Conservation (phyloP, 1,139 yeast species). For the Wickerhamomyces sp. region DNA sequence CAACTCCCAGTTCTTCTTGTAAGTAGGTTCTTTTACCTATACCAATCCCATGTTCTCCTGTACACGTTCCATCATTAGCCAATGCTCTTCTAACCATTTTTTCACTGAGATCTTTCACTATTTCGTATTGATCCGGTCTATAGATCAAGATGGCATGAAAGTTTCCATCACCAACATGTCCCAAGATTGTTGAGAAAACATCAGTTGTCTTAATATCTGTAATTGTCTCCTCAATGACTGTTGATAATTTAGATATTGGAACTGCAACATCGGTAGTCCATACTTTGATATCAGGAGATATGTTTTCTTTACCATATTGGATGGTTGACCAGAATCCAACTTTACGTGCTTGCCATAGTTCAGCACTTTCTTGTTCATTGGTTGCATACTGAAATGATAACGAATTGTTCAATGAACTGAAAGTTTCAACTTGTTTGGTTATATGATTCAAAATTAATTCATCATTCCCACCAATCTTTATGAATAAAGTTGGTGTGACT, state of each 20-base stretch:
- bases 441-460: slow-evolving; percentile 36
- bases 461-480: slow-evolving; percentile 58
- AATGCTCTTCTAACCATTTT: slow-evolving; percentile 31
- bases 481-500: slow-evolving; percentile 54
- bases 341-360: slow-evolving; percentile 84
- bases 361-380: slow-evolving; percentile 50
- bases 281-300: slow-evolving; percentile 56
- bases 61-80: slow-evolving; percentile 52
- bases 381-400: slow-evolving; percentile 20
- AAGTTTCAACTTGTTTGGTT: slow-evolving; percentile 7
- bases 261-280: slow-evolving; percentile 92
- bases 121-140: slow-evolving; percentile 29
- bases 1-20: slow-evolving; percentile 45
- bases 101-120: slow-evolving; percentile 24
- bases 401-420: slow-evolving; percentile 9
- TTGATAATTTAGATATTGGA: slow-evolving; percentile 66
- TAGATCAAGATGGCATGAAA: slow-evolving; percentile 53
- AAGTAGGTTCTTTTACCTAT: slow-evolving; percentile 49
- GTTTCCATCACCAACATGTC: slow-evolving; percentile 75
- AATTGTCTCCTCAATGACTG: slow-evolving; percentile 54
- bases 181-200: slow-evolving; percentile 61
- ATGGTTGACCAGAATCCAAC: slow-evolving; percentile 54
- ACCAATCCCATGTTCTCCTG: slow-evolving; percentile 69
- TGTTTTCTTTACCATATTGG: slow-evolving; percentile 39
- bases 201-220: slow-evolving; percentile 61